Base-by-base conservation (phyloP, 805 yeast genomes). In the Lipomyces sp. region DNA sequence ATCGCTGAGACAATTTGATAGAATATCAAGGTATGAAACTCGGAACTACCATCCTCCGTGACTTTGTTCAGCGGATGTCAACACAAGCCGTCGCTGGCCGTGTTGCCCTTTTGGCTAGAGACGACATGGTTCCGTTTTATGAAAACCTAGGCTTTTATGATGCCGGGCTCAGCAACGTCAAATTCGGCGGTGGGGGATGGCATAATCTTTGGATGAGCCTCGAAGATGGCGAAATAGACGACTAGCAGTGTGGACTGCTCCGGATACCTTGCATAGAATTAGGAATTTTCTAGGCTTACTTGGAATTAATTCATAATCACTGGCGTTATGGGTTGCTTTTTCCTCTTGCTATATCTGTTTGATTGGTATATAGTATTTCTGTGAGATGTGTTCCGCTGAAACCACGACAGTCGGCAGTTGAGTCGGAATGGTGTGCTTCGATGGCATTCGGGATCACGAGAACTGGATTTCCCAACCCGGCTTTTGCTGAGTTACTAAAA, bases 51-150 rank as follows among this genome's bases (percentile, higher is more conserved):
- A 79, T 94, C 74, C 78, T 94, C 73, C 92, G 90, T 72, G 99
- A 94, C 78, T 95, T 90, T 79, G 84, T 93, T 68, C 98, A 95
- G 77, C 90, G 94, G 75, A 80, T 94, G 77, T 86, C 91, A 59
- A 92, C 92, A 76, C 96, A 92, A 76, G 91, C 87, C 72, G 87
- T 92, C 68, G 97, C 95, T 57, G 90, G 87, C 72, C 84, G 86
- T 73, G 87, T 94, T 60, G 85, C 87, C 5, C 42, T 71, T 37
- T 83, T 94, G 66, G 90, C 92, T 37, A 92, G 90, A 74, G 84
- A 86, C 58, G 80, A 83, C 32, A 81, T 92, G 73, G 79, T 87
- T 24, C 88, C 89, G 29, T 93, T 93, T 77, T 94, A 94, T 79
- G 87, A 86, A 73, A 85, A 88, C 72, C 83, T 92, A 50, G 98